Evolutionary conservation across 2,329 filamentous ascomycete genomes (phyloP), one percentile per base, ranked within the genome.

Genomic region (Blastomyces parvus): DNA sequence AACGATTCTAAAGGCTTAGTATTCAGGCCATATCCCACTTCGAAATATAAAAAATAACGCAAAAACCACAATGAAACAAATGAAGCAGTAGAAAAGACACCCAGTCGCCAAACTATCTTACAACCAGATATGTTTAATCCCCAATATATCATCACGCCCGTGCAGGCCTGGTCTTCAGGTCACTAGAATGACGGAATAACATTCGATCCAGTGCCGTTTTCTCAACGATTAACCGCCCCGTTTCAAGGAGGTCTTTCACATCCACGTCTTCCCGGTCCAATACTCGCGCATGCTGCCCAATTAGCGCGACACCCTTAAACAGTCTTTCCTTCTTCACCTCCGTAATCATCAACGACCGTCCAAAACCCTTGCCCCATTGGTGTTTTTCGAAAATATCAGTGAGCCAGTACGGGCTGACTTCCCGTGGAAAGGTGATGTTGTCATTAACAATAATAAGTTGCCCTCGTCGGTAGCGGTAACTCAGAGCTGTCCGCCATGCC

Each of bases 401-500:
- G 70, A 89, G 81, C 74, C 87, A 86, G 67, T 84, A 81, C 48
- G 84, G 80, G 22, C 73, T 75, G 8, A 74, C 69, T 8, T 71
- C 73, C 55, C 83, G 78, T 63, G 88, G 86, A 56, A 86, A 80
- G 64, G 83, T 77, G 66, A 96, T 84, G 67, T 91, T 86, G 71
- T 91, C 88, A 71, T 93, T 87, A 70, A 94, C 87, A 52, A 99
- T 85, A 67, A 97, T 81, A 70, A 99, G 80, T 79, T 97, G 90
- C 59, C 92, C 94, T 68, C 87, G 86, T 68, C 88, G 83, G 78
- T 94, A 97, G 65, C 94, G 86, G 80, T 96, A 96, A 72, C 89
- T 94, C 67, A 99, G 83, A 13, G 94, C 94, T 53, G 89, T 97
- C 73, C 94, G 86, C 90, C 91, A 97, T 11, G 94, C 94, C 70